phyloP scores from a whole-genome alignment of 108 stramenopile species.

The Parietichytrium sp. region DNA sequence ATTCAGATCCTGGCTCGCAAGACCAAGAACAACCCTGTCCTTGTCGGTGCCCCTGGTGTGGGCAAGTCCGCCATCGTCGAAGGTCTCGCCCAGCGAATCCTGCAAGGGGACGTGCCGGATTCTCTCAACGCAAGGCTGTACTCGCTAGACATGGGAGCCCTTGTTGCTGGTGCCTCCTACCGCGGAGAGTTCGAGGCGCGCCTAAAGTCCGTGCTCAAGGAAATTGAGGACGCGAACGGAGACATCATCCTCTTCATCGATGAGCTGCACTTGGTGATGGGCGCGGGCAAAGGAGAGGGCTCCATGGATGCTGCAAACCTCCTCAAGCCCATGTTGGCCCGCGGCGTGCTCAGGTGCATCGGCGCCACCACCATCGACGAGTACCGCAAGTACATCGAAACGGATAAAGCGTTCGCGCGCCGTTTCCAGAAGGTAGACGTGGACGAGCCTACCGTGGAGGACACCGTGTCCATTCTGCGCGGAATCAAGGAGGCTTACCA shows the following conservation, averaged over 20 bases:
- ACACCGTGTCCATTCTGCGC: constrained; percentile 88
- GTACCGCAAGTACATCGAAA: constrained; percentile 87
- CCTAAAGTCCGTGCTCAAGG: constrained; percentile 87
- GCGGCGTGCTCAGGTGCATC: constrained; percentile 91
- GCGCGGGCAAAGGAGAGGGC: constrained; percentile 86
- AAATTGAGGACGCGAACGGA: constrained; percentile 81
- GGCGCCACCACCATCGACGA: constrained; percentile 95
- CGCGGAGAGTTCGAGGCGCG: constrained; percentile 98
- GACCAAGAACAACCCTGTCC: constrained; percentile 91
- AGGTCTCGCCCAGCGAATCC: constrained; percentile 87
- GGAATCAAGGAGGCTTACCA: constrained; percentile 89
- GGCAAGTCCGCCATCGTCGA: constrained; percentile 92
- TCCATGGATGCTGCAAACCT: constrained; percentile 97
- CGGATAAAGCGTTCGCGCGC: constrained; percentile 92
- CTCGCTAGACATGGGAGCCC: constrained; percentile 89
- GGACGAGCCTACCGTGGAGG: constrained; percentile 83
- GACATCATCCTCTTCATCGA: constrained; percentile 94
- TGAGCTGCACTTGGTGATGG: constrained; percentile 91
- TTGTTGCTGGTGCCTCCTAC: constrained; percentile 95
- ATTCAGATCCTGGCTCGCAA: constrained; percentile 89
- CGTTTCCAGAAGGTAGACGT: constrained; percentile 91
- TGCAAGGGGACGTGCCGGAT: constrained; percentile 90
- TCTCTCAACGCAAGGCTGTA: constrained; percentile 79
- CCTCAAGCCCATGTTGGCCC: constrained; percentile 92
- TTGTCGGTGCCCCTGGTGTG: constrained; percentile 90